Conservation (phyloP, 2,329 filamentous ascomycete species). For the Colletotrichum nymphaeae region DNA sequence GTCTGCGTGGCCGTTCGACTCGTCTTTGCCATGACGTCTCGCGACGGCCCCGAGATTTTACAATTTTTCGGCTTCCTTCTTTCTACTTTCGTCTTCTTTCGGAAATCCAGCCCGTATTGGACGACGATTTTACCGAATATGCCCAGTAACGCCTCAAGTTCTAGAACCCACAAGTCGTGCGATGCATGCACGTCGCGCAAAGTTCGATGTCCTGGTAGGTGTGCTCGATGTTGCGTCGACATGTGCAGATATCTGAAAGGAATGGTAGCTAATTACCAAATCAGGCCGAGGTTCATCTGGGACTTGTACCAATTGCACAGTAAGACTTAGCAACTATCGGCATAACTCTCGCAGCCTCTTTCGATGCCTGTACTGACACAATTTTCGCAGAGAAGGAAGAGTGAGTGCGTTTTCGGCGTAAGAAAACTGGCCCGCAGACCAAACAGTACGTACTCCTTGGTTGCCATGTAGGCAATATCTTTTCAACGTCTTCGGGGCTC, state of each 20-base stretch:
- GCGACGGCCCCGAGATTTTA: neutral
- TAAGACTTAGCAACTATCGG: constrained; percentile 3
- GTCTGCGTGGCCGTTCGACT: neutral
- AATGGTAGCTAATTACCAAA: neutral
- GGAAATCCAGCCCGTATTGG: neutral
- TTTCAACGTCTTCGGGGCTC: no score
- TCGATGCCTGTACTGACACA: neutral
- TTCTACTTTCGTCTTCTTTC: neutral
- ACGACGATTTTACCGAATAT: constrained; percentile 1
- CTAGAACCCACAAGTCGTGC: constrained; percentile 44
- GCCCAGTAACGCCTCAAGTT: neutral
- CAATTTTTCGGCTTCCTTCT: no score
- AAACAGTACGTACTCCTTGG: constrained; percentile 36
- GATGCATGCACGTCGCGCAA: constrained; percentile 53
- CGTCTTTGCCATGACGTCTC: constrained; percentile 4
- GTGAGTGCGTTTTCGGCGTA: constrained; percentile 40
- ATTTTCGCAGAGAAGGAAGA: constrained; percentile 30
- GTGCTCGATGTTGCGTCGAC: neutral
- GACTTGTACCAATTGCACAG: constrained; percentile 44
- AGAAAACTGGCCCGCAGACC: constrained; percentile 39
- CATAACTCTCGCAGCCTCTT: no score
- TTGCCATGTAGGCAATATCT: neutral
- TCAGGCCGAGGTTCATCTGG: constrained; percentile 6
- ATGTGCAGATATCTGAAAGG: no score
- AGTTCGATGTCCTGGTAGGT: constrained; percentile 50